Evolutionary conservation across 2,329 filamentous ascomycete genomes (phyloP), one percentile per base, ranked within the genome.

Genomic region (Pseudogymnoascus sp.): DNA sequence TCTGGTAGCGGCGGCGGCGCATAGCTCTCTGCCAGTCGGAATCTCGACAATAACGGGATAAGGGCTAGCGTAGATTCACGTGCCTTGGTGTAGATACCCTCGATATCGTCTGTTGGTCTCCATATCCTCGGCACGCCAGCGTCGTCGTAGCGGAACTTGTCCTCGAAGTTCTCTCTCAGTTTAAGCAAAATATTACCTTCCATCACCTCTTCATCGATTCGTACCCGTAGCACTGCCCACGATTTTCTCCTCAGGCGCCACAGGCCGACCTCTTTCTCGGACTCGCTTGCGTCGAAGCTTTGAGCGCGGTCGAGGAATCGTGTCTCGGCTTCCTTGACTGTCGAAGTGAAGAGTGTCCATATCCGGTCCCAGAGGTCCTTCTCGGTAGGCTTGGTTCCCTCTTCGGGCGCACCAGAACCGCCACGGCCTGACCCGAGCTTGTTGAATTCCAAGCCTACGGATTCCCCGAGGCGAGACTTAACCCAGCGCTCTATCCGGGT

Each of bases 111-210:
- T 1, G 89, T 93, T 1, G 95, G 95, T 23, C 93, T 87, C 95
- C 95, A 99, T 76, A 99, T 96, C 65, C 95, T 85, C 4, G 95
- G 95, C 4, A 99, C 95, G 25, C 95, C 95, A 5, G 87, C 87
- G 65, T 97, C 93, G 71, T 99, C 95, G 71, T 99, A 99, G 67
- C 95, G 89, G 84, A 99, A 99, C 77, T 96, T 97, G 79, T 99
- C 95, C 77, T 99, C 95, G 69, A 99, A 99, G 78, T 97, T 97
- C 76, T 99, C 95, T 37, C 95, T 87, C 61, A 99, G 84, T 80
- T 99, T 99, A 69, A 97, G 82, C 36, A 97, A 80, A 62, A 99
- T 87, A 73, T 97, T 99, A 71, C 93, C 93, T 78, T 97, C 95
- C 87, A 96, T 96, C 73, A 97, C 91, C 77, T 99, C 95, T 73